Evolutionary conservation across 805 yeast species (phyloP), one percentile per base, ranked within the genome.

Genomic region (Zygoascus ofunaensis): DNA sequence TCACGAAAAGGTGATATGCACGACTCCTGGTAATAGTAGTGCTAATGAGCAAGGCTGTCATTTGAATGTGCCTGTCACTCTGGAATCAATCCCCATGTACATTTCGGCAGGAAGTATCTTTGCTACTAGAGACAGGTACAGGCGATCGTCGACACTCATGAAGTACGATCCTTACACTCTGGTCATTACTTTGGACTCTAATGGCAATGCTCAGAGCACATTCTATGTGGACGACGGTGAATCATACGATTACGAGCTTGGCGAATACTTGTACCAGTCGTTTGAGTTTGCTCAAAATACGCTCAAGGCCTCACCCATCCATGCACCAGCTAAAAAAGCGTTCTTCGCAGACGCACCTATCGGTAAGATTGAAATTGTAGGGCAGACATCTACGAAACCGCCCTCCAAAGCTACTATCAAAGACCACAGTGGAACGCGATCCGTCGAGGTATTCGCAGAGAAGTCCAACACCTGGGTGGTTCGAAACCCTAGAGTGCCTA

Each of bases 201-300:
- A 62, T 1, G 78, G 76, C 0, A 48, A 54, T 5, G 85, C 87
- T 0, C 59, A 62, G 0, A 82, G 83, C 2, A 59, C 62, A 4
- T 59, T 89, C 24, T 87, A 87, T 57, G 60, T 85, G 36, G 97
- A 87, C 60, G 97, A 87, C 61, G 95, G 94, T 10, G 84, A 80
- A 55, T 70, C 90, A 0, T 83, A 72, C 52, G 71, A 68, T 28
- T 76, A 77, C 57, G 44, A 59, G 34, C 52, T 63, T 0, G 82
- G 81, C 2, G 77, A 74, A 18, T 79, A 47, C 54, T 24, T 44
- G 28, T 21, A 42, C n/a, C 48, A 48, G 24, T 8, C 41, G 8
- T 36, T 47, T 22, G 21, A 23, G 20, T 46, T 43, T 15, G 34
- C 28, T 3, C 41, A 34, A 10, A 17, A 26, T 18, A 22, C 34